phyloP scores from a whole-genome alignment of 208 protist species.

The Leptomonas seymouri region DNA sequence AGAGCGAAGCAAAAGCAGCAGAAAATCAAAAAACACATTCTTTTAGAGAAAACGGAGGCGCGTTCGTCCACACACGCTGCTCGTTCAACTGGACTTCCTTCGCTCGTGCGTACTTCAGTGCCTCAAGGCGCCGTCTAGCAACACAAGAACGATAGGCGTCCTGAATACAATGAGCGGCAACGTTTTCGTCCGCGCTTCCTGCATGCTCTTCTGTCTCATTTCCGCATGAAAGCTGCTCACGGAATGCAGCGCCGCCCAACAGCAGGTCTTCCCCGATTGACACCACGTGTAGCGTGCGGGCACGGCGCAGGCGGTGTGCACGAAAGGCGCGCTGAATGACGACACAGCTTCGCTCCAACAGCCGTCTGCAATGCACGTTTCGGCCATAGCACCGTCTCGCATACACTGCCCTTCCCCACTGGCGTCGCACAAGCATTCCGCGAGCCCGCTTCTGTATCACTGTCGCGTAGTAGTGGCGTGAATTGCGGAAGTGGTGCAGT shows the following conservation, averaged over 20 bases:
- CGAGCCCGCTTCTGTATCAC: slow-evolving; percentile 77
- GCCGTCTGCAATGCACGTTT: slow-evolving; percentile 57
- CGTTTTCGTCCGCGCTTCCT: neutral
- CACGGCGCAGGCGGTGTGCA: slow-evolving; percentile 34
- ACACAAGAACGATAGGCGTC: slow-evolving; percentile 25
- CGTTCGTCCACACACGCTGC: neutral
- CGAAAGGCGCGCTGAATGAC: slow-evolving; percentile 70
- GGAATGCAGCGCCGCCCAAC: neutral
- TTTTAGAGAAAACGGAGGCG: slow-evolving; percentile 22
- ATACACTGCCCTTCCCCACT: slow-evolving; percentile 54
- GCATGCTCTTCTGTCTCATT: neutral
- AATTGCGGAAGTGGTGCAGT: slow-evolving; percentile 68
- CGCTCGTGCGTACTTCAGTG: slow-evolving; percentile 21
- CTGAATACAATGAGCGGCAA: slow-evolving; percentile 28
- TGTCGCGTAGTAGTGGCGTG: slow-evolving; percentile 72
- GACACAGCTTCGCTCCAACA: slow-evolving; percentile 52
- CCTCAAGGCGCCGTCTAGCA: slow-evolving; percentile 25
- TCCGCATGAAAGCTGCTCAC: neutral
- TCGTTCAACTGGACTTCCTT: neutral
- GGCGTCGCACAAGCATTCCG: slow-evolving; percentile 58
- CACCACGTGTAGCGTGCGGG: neutral
- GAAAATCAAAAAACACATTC: slow-evolving; percentile 23
- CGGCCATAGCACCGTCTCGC: slow-evolving; percentile 63
- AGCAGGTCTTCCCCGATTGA: neutral
- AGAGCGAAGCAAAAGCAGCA: slow-evolving; percentile 10